Conservation (phyloP, 2,329 filamentous ascomycete genomes). For the Colletotrichum gloeosporioides region DNA sequence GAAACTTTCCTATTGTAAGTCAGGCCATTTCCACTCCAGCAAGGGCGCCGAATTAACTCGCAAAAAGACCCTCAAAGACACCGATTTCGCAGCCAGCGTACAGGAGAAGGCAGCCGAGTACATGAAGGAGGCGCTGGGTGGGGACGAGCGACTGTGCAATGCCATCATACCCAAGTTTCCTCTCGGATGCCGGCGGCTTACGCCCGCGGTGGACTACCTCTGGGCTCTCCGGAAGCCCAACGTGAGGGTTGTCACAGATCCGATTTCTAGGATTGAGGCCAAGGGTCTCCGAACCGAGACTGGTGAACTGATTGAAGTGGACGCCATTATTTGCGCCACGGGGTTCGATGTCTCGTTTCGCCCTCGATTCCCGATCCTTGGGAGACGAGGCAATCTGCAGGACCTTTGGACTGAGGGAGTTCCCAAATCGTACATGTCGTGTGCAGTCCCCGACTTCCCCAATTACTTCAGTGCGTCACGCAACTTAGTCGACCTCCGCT, state of each 20-base stretch:
- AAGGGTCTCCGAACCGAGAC: slow-evolving; percentile 11
- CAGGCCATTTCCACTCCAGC: slow-evolving; percentile 37
- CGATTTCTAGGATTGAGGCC: slow-evolving; percentile 13
- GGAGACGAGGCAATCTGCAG: slow-evolving; percentile 19
- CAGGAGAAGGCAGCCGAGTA: slow-evolving; percentile 4
- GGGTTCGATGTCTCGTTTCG: slow-evolving; percentile 31
- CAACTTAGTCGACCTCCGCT: accelerated
- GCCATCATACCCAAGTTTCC: slow-evolving; percentile 26
- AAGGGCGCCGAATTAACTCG: slow-evolving; percentile 31
- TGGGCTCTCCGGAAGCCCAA: slow-evolving; percentile 24
- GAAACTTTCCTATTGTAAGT: slow-evolving; percentile 46
- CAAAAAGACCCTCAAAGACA: background rate
- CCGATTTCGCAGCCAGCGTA: background rate
- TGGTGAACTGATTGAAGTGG: slow-evolving; percentile 12
- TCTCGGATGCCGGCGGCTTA: slow-evolving; percentile 25
- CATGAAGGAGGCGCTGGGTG: slow-evolving; percentile 28
- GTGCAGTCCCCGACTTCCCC: slow-evolving; percentile 30
- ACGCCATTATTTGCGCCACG: slow-evolving; percentile 21
- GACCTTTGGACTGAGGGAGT: slow-evolving; percentile 28
- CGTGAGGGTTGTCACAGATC: slow-evolving; percentile 28
- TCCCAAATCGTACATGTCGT: slow-evolving; percentile 30
- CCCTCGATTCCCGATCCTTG: slow-evolving; percentile 29
- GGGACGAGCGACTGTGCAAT: slow-evolving; percentile 19
- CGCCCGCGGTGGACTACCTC: slow-evolving; percentile 23
- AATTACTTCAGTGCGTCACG: slow-evolving; percentile 28